phyloP scores from a whole-genome alignment of 2,329 filamentous ascomycete species.

The Sarocladium oryzae region DNA sequence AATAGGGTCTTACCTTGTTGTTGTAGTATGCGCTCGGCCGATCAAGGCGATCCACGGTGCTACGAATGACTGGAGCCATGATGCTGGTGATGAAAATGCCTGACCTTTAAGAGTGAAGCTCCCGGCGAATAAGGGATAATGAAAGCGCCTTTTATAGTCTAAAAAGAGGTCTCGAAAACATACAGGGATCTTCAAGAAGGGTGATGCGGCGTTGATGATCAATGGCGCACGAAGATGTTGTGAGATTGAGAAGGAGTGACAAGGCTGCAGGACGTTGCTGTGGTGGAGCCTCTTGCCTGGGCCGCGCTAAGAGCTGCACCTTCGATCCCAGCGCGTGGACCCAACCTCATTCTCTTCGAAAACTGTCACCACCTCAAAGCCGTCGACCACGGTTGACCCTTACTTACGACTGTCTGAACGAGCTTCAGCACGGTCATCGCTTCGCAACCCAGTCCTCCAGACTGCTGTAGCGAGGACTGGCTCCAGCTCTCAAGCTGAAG shows the following conservation, averaged over 20 bases:
- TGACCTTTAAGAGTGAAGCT: neutral
- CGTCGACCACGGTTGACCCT: no score
- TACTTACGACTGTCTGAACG: no score
- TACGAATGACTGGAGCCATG: slow-evolving; percentile 44
- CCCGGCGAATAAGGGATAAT: neutral
- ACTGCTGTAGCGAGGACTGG: neutral
- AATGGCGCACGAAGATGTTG: neutral
- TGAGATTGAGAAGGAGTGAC: neutral
- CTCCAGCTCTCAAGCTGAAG: neutral
- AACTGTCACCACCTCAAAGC: neutral
- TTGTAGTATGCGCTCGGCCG: slow-evolving; percentile 91
- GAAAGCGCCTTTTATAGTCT: no score
- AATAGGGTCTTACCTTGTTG: slow-evolving; percentile 71
- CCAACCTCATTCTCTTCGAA: slow-evolving; percentile 8
- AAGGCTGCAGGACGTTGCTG: slow-evolving; percentile 8
- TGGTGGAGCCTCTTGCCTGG: slow-evolving; percentile 3
- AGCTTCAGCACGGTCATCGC: no score
- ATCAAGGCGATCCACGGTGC: slow-evolving; percentile 87
- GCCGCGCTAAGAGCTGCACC: slow-evolving; percentile 3
- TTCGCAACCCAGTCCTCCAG: neutral
- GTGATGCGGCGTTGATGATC: neutral
- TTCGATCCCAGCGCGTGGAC: neutral
- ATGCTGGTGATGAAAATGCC: slow-evolving; percentile 11
- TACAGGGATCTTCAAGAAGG: no score
- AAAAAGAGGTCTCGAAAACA: no score